Conservation (phyloP, 495 filamentous ascomycete species). For the Penicillium samsonianum region DNA sequence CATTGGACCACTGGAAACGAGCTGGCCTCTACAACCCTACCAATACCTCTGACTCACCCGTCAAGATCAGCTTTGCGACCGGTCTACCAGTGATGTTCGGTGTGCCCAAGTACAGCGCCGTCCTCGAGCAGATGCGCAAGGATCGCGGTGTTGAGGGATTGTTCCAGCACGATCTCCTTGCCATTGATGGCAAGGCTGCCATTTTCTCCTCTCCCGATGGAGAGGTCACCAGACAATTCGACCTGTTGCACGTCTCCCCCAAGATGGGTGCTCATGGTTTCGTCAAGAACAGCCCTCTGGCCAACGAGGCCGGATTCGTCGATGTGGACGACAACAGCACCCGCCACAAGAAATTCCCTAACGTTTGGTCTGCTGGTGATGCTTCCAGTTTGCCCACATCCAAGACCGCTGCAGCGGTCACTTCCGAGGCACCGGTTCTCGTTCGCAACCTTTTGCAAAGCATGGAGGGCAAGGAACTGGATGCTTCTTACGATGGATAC, state of each 20-base stretch:
- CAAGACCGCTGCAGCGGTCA: constrained; percentile 69
- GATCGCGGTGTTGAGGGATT: constrained; percentile 65
- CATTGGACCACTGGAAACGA: constrained; percentile 63
- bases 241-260: constrained; percentile 60
- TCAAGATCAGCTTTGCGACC: constrained; percentile 65
- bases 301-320: constrained; percentile 63
- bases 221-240: constrained; percentile 54
- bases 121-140: constrained; percentile 60
- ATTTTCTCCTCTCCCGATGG: constrained; percentile 52
- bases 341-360: constrained; percentile 61
- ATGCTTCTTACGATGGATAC: constrained; percentile 63
- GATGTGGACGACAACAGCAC: constrained; percentile 63
- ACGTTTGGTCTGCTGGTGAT: constrained; percentile 71
- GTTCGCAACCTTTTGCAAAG: constrained; percentile 55
- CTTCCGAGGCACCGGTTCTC: constrained; percentile 61
- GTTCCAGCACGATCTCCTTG: constrained; percentile 67
- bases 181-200: constrained; percentile 58
- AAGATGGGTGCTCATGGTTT: constrained; percentile 64
- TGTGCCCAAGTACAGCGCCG: constrained; percentile 66
- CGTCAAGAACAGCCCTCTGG: constrained; percentile 57
- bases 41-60: constrained; percentile 44
- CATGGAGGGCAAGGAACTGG: constrained; percentile 56
- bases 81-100: constrained; percentile 66
- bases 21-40: constrained; percentile 57
- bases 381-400: constrained; percentile 66